Conservation (phyloP, 768 basidiomycete species). For the Mrakia hoshinonis region DNA sequence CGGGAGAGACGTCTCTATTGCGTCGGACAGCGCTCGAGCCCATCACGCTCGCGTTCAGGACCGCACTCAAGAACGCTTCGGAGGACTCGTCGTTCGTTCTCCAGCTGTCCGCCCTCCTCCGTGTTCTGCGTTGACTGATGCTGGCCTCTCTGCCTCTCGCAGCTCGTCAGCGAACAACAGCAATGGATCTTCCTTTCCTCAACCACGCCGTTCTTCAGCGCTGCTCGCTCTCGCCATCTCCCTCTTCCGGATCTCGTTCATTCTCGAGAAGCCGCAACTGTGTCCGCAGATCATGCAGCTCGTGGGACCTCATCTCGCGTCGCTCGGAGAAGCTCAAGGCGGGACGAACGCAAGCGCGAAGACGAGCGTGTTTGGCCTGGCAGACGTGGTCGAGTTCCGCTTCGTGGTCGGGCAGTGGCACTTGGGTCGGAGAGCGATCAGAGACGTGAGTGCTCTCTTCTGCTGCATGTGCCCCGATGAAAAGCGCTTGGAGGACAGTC, state of each 20-base stretch:
- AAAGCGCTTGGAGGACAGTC: neutral
- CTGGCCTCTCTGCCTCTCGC: neutral
- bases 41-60: slow-evolving; percentile 14
- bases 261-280: slow-evolving; percentile 22
- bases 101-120: neutral
- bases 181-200: neutral
- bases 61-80: slow-evolving; percentile 14
- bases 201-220: slow-evolving; percentile 1
- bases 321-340: neutral
- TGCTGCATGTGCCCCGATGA: neutral
- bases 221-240: slow-evolving; percentile 10
- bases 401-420: slow-evolving; percentile 14
- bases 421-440: slow-evolving; percentile 9
- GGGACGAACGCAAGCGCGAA: neutral
- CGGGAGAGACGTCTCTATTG: neutral
- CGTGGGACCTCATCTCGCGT: slow-evolving; percentile 16
- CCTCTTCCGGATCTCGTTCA: slow-evolving; percentile 21
- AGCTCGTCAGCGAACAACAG: neutral
- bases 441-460: neutral
- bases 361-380: neutral
- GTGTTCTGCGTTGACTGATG: neutral
- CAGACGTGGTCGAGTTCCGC: slow-evolving; percentile 23
- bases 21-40: neutral
- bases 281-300: slow-evolving; percentile 24
- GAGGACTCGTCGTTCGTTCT: slow-evolving; percentile 14